Conservation (phyloP, 164 flowering plant genomes). For the Cinnamomum chago region DNA sequence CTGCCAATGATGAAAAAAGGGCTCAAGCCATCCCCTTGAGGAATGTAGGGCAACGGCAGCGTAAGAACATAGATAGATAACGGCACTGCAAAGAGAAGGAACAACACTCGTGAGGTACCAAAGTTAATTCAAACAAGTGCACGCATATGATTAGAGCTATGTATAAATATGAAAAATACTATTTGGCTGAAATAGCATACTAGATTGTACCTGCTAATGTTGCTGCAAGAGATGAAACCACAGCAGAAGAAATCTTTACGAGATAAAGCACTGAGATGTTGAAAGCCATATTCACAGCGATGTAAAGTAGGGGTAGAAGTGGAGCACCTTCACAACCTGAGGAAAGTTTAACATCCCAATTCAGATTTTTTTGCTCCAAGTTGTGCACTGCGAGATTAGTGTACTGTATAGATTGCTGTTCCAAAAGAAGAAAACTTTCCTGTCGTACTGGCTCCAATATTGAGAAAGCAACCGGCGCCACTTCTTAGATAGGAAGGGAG, state of each 20-base stretch:
- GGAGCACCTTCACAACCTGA: conserved; percentile 90
- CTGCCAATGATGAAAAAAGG: conserved; percentile 65
- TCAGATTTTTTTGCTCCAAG: background rate
- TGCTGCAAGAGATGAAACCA: conserved; percentile 67
- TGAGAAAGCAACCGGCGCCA: conserved; percentile 81
- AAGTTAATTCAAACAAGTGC: background rate
- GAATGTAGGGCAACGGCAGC: conserved; percentile 71
- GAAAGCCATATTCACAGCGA: conserved; percentile 60
- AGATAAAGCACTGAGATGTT: conserved; percentile 70
- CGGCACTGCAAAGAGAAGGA: conserved; percentile 56
- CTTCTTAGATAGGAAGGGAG: conserved; percentile 65
- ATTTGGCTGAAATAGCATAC: background rate
- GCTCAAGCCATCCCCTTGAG: conserved; percentile 55
- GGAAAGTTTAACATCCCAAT: background rate
- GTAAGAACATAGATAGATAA: conserved; percentile 64
- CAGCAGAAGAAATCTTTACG: conserved; percentile 67
- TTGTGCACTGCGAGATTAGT: too few species aligned
- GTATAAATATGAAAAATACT: background rate
- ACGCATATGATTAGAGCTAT: background rate
- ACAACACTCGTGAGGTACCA: background rate
- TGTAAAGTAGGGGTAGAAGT: conserved; percentile 65
- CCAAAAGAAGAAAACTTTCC: conserved; percentile 31
- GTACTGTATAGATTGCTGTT: background rate
- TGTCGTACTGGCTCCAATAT: conserved; percentile 37
- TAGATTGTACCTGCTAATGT: conserved; percentile 55